Percentiles rank a stretch among this genome's conserved stretches.
These are phyloP conservation scores for Ceratocystis papillata DNA, from an alignment of 2,329 filamentous ascomycete species.

Conservation along the genomic window DNA sequence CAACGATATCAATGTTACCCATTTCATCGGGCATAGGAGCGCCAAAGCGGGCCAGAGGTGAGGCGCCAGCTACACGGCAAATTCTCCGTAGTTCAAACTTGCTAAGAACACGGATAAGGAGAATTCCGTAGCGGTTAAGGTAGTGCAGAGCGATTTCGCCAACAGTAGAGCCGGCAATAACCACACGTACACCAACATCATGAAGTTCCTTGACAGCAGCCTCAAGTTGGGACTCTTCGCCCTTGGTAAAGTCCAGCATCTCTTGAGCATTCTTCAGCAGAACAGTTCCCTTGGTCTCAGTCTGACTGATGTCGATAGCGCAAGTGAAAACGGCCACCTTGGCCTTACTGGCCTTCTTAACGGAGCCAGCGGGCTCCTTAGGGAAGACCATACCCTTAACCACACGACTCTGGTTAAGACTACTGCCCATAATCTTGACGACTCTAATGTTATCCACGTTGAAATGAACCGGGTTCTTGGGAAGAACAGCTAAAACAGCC, in stretches of 20 bases:
- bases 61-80: conserved; percentile 92
- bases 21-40: conserved; percentile 99
- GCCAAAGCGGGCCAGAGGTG: conserved; percentile 86
- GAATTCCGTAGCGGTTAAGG: conserved; percentile 91
- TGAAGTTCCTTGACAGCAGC: conserved; percentile 86
- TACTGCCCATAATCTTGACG: conserved; percentile 99
- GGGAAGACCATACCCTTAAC: conserved; percentile 98
- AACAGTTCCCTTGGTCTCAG: conserved; percentile 97
- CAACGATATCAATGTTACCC: conserved; percentile 86
- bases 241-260: conserved; percentile 97
- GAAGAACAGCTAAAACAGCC: conserved; percentile 72
- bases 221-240: conserved; percentile 88
- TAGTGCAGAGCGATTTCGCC: conserved; percentile 96
- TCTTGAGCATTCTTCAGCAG: conserved; percentile 94
- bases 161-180: conserved; percentile 84
- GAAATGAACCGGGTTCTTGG: conserved; percentile 92
- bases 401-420: conserved; percentile 83
- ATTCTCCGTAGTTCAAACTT: conserved; percentile 94
- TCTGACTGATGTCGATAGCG: conserved; percentile 88
- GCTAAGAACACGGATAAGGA: conserved; percentile 92
- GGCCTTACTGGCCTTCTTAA: conserved; percentile 85
- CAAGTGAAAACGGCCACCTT: conserved; percentile 97
- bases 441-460: conserved; percentile 98
- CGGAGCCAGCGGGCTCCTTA: conserved; percentile 78
- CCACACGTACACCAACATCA: conserved; percentile 83